These are phyloP conservation scores for Poa pratensis DNA, from an alignment of 176 grass and related monocot genomes.

Conservation along the genomic window DNA sequence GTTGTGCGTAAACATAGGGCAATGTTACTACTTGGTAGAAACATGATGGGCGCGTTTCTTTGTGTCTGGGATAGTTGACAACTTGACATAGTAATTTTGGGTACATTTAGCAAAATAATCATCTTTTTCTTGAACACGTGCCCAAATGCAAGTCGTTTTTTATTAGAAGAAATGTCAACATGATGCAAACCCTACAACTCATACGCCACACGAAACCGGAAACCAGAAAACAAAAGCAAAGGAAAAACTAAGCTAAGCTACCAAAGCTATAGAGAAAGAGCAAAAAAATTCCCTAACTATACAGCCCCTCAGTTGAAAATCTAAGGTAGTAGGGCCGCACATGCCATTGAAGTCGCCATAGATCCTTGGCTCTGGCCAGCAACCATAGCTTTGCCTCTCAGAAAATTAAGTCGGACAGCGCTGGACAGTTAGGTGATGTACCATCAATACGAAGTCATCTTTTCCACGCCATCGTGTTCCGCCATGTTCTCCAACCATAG, in stretches of 20 bases:
- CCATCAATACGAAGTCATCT: neutral
- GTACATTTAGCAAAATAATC: neutral
- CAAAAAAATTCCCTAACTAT: neutral
- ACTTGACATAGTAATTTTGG: neutral
- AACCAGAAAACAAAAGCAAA: neutral
- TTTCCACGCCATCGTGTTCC: neutral
- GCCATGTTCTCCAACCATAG: neutral
- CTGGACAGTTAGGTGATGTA: neutral
- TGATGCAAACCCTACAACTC: neutral
- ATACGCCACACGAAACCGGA: neutral
- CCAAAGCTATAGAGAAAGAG: neutral
- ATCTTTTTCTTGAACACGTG: neutral
- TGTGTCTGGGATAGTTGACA: neutral
- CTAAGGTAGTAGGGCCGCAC: neutral
- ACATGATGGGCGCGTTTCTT: neutral
- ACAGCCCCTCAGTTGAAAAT: neutral
- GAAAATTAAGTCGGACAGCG: neutral
- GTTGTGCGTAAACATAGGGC: neutral
- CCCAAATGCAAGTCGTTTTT: neutral
- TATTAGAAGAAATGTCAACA: neutral
- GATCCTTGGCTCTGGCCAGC: neutral
- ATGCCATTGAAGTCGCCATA: neutral
- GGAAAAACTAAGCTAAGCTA: neutral
- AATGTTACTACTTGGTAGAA: conserved; percentile 1
- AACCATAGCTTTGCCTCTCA: neutral